Evolutionary conservation across 768 basidiomycete species (phyloP).

Genomic region (Rhizopogon vulgaris): DNA sequence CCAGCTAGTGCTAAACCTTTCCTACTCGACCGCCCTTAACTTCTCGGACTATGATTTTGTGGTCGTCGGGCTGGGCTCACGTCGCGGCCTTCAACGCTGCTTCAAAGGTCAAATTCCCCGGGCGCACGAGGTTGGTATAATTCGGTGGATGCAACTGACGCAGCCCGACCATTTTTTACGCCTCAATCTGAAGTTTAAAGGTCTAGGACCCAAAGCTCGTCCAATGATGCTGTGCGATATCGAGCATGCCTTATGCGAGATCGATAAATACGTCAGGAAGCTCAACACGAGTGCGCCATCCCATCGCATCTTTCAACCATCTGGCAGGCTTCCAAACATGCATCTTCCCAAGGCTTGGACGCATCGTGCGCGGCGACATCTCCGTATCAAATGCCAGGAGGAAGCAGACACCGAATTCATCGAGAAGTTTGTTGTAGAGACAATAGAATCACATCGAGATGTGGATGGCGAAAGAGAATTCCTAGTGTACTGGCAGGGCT

Average conservation of each 20-base stretch:
- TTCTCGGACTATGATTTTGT: slow-evolving; percentile 69
- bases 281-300: slow-evolving; percentile 27
- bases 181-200: slow-evolving; percentile 46
- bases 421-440: slow-evolving; percentile 38
- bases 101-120: slow-evolving; percentile 42
- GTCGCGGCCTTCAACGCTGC: slow-evolving; percentile 61
- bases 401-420: slow-evolving; percentile 26
- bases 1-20: slow-evolving; percentile 58
- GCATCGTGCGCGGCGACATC: slow-evolving; percentile 33
- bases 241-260: slow-evolving; percentile 75
- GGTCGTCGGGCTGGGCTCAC: slow-evolving; percentile 60
- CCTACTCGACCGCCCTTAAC: slow-evolving; percentile 51
- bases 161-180: slow-evolving; percentile 59
- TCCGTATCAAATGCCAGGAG: slow-evolving; percentile 35
- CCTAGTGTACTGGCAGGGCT: slow-evolving; percentile 52
- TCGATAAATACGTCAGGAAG: slow-evolving; percentile 67
- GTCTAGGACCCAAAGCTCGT: slow-evolving; percentile 40
- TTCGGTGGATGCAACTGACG: slow-evolving; percentile 56
- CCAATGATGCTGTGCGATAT: slow-evolving; percentile 65
- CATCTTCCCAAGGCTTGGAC: slow-evolving; percentile 53
- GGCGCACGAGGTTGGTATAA: slow-evolving; percentile 49
- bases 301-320: slow-evolving; percentile 31
- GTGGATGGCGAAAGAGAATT: slow-evolving; percentile 35
- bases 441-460: slow-evolving; percentile 31
- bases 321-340: slow-evolving; percentile 17